Base-by-base conservation (phyloP, 2,329 filamentous ascomycete species). In the Talaromyces albobiverticillius region DNA sequence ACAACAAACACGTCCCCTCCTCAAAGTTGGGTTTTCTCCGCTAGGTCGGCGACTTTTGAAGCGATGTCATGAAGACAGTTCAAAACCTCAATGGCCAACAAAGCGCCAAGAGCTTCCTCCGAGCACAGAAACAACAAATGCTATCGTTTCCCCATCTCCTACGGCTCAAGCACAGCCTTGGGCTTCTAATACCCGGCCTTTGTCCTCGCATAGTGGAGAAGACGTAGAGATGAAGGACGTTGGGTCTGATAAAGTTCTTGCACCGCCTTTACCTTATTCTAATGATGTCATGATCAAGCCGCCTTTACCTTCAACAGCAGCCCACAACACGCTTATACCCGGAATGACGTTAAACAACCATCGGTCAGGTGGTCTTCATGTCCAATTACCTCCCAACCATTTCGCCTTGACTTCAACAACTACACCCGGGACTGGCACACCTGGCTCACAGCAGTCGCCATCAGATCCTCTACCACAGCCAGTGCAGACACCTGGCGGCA, bases 191-290 rank as follows among this genome's bases (percentile, higher is more conserved):
- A 14, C 31, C 11, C 46, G 40, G 23, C 53, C 42, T 22, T 51
- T 42, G 18, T 46, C 53, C 5, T 43, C 41, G 18, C 56, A 53
- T 59, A 43, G 38, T 20, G 20, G n/a, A n/a, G n/a, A 46, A 11
- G 76, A 79, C 61, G 64, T 76, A 14, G 76, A 77, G 50, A 80
- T 79, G 77, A 73, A 72, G 57, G 76, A 79, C 57, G 64, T 66
- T 10, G 61, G 64, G 40, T 62, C 63, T 4, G 61, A 62, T 13
- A 62, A 62, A 14, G 63, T 61, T 4, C 36, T n/a, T 8, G 10
- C 36, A 20, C 59, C 61, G 41, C 57, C 62, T 16, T 60, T 59
- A 46, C 47, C 43, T 20, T 55, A 46, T 3, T 57, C 53, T 36
- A 32, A 45, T 5, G 54, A 60, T 26, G 43, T 46, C 20, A 38